Base-by-base conservation (phyloP, 1,284 basidiomycete species). In the Farysia itapuensis region DNA sequence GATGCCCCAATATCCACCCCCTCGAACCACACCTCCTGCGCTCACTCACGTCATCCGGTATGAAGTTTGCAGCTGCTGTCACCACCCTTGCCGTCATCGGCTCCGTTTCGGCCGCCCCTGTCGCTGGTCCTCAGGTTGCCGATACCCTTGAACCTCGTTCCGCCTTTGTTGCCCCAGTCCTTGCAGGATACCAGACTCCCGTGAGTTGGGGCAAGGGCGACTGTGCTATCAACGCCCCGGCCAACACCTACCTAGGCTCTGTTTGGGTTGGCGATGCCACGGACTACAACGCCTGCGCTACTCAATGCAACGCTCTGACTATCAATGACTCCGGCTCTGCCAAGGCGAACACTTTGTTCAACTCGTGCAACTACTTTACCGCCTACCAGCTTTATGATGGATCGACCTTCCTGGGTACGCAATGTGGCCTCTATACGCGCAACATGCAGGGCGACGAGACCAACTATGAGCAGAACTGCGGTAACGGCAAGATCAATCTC, bases 161-260 rank as follows among this genome's bases (percentile, higher is more conserved):
- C 9, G 11, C 16, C 8, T 33, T 33, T 19, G 31, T 33, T 11
- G 31, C 31, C 16, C 31, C 31, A 8, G 9, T 11, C 13, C 13
- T 19, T 9, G 9, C 18, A 8, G 31, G 31, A 11, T 33, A 33
- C 18, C 31, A 18, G 18, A 19, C 31, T 8, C 31, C 31, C 8
- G 9, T 11, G 11, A 14, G 13, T 9, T 33, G 31, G 31, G 31
- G 31, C 31, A 33, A 19, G 8, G 31, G 31, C 9, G 18, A 33
- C 18, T 33, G 31, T 33, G 31, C 31, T 11, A 33, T 33, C 31
- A 33, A 33, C 16, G 31, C 31, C 8, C 31, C 31, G 12, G 31
- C 11, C 18, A 18, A 33, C 31, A 33, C 16, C 8, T 33, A 33
- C 31, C 9, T 33, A 11, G 11, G 31, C 18, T 8, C 9, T 9